phyloP scores from a whole-genome alignment of 306 rosid genomes.

The Purshia tridentata region DNA sequence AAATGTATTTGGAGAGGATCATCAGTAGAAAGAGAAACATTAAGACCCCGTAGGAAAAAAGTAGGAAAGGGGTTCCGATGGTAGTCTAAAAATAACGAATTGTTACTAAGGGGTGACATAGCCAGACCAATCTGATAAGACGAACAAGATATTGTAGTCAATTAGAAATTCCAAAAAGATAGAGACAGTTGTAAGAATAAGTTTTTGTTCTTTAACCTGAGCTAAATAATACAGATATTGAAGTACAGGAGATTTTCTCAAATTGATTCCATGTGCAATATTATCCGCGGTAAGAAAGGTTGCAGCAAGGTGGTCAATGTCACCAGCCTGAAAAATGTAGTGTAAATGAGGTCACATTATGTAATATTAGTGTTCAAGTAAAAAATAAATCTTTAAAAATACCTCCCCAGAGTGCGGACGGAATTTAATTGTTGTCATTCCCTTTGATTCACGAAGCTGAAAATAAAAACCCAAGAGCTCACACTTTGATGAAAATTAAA shows the following conservation, averaged over 20 bases:
- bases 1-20: conserved; percentile 99
- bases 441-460: conserved; percentile 98
- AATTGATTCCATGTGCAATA: conserved; percentile 95
- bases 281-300: conserved; percentile 80
- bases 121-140: conserved; percentile 82
- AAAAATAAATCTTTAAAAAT: conserved; percentile 23
- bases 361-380: conserved; percentile 8
- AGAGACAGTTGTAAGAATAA: conserved; percentile 14
- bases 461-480: conserved; percentile 30
- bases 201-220: conserved; percentile 48
- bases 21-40: conserved; percentile 96
- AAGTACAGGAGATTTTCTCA: conserved; percentile 93
- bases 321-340: conserved; percentile 74
- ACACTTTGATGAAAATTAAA: conserved; percentile 21
- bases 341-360: conserved; percentile 20
- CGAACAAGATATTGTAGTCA: not conserved
- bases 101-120: conserved; percentile 97
- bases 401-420: conserved; percentile 99
- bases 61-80: conserved; percentile 92
- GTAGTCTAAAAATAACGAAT: conserved; percentile 90
- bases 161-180: conserved; percentile 19
- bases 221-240: conserved; percentile 87
- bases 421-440: conserved; percentile 91
- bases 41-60: conserved; percentile 89
- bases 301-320: conserved; percentile 98